A percentile compares a stretch with the other conserved stretches of the same genome.
Evolutionary conservation across 2,329 filamentous ascomycete genomes (phyloP).

Genomic region (Trichoderma arundinaceum): DNA sequence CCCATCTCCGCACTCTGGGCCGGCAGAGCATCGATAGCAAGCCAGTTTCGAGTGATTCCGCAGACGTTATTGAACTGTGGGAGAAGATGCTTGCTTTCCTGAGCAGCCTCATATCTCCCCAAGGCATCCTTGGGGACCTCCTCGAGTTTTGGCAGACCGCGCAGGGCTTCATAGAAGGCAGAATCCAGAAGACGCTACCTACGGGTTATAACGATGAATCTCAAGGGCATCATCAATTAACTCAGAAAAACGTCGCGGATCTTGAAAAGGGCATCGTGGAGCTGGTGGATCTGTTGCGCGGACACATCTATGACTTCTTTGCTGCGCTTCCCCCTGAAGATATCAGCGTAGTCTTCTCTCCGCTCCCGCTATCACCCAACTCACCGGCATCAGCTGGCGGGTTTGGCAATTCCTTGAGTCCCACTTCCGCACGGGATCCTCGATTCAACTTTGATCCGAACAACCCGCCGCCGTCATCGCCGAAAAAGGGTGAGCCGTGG

Average conservation of each 20-base stretch:
- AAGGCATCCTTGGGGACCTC: slow-evolving; percentile 85
- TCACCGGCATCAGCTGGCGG: slow-evolving; percentile 51
- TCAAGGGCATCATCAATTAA: slow-evolving; percentile 78
- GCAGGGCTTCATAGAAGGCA: slow-evolving; percentile 87
- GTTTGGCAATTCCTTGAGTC: slow-evolving; percentile 51
- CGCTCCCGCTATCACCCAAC: slow-evolving; percentile 71
- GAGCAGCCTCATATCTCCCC: slow-evolving; percentile 73
- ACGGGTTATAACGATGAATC: slow-evolving; percentile 83
- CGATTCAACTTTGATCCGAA: slow-evolving; percentile 81
- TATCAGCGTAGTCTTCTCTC: slow-evolving; percentile 84
- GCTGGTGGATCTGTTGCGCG: slow-evolving; percentile 80
- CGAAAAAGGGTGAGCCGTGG: slow-evolving; percentile 82
- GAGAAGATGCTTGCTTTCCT: slow-evolving; percentile 82
- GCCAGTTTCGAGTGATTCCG: slow-evolving; percentile 71
- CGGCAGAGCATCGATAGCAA: slow-evolving; percentile 69
- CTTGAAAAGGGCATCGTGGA: slow-evolving; percentile 80
- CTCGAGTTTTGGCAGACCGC: slow-evolving; percentile 94
- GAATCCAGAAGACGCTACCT: slow-evolving; percentile 79
- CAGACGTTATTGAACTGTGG: slow-evolving; percentile 88
- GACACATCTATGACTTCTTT: slow-evolving; percentile 82
- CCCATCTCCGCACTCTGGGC: slow-evolving; percentile 75
- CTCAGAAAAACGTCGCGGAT: slow-evolving; percentile 70
- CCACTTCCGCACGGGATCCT: slow-evolving; percentile 67
- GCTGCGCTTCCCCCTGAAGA: slow-evolving; percentile 88
- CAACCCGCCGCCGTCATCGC: slow-evolving; percentile 77